Conservation (phyloP, 2,329 filamentous ascomycete genomes). For the Leptoxyphium fumago region DNA sequence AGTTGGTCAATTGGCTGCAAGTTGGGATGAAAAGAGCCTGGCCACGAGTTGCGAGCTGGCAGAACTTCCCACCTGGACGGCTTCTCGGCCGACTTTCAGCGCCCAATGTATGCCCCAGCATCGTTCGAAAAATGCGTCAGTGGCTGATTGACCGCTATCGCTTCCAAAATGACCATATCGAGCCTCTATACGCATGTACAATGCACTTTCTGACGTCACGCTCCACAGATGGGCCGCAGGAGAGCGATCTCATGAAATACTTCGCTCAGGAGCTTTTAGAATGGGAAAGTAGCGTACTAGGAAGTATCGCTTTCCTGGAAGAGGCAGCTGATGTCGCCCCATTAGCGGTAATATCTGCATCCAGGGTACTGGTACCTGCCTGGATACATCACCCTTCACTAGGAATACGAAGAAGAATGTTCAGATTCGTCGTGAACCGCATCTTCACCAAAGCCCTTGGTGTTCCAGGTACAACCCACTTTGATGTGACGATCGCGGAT, state of each 20-base stretch:
- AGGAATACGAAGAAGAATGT: background rate
- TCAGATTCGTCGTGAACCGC: background rate
- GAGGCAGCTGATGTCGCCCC: background rate
- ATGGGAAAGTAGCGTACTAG: background rate
- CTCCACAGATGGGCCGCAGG: background rate
- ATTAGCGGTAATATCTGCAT: background rate
- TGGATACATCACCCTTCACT: background rate
- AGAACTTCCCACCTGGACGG: background rate
- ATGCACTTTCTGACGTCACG: background rate
- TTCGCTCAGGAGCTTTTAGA: background rate
- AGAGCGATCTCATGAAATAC: background rate
- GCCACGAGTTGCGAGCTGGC: background rate
- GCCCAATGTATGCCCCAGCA: background rate
- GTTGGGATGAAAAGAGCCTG: too few relatives aligned
- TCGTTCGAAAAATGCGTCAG: background rate
- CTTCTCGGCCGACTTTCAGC: background rate
- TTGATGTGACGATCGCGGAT: background rate
- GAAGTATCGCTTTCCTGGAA: background rate
- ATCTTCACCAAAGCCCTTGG: background rate
- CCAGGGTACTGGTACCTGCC: background rate
- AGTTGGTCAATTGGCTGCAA: background rate
- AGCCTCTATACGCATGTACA: background rate
- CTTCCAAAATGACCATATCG: background rate
- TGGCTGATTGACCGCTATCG: background rate
- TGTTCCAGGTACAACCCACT: background rate